Base-by-base conservation (phyloP, 2,329 filamentous ascomycete species). In the Coniochaeta hoffmannii region DNA sequence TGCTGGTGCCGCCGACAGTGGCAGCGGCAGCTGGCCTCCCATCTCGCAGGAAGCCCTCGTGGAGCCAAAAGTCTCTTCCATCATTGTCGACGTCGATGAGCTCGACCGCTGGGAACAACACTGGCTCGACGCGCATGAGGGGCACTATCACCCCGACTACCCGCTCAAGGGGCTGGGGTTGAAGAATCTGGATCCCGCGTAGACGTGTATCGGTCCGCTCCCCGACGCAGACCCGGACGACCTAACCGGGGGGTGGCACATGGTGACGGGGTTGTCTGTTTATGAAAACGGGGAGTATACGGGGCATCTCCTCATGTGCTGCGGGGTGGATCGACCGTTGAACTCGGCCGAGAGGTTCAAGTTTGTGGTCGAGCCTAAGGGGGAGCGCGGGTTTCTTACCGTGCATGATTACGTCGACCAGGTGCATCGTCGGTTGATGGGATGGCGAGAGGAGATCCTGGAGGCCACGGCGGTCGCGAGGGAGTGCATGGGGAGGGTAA, bases 371-470 rank as follows among this genome's bases (percentile, higher is more conserved):
- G 24, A 28, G 46, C 24, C 24, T 12, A 31, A 8, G 28, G 46
- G 24, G 22, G 46, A 50, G 46, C 3, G 24, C 24, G 46, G 46
- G 6, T 50, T 50, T 50, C 24, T 50, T n/a, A 50, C 46, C 22
- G 26, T 50, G 26, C 46, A 50, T 50, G 46, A 50, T 32, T 50
- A 50, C 46, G 26, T 50, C 46, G 46, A 32, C 4, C 46, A 28
- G 24, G 46, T 50, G 46, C 46, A 50, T 50, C 46, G 24, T 30
- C 28, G 46, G 46, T 30, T 50, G 24, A 31, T 50, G 46, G 46
- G 24, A 12, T 50, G 24, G 46, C 24, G 46, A 5, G 46, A 32
- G 10, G 46, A 50, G 15, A 50, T 50, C 14, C 28, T 32, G 24
- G 24, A 30, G 46, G 46, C 46, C 11, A 41, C 36, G 36, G 36